A percentile compares a stretch with the other conserved stretches of the same genome.
These are phyloP conservation scores for Moniliophthora roreri DNA, from an alignment of 1,284 basidiomycete genomes.

Conservation along the genomic window DNA sequence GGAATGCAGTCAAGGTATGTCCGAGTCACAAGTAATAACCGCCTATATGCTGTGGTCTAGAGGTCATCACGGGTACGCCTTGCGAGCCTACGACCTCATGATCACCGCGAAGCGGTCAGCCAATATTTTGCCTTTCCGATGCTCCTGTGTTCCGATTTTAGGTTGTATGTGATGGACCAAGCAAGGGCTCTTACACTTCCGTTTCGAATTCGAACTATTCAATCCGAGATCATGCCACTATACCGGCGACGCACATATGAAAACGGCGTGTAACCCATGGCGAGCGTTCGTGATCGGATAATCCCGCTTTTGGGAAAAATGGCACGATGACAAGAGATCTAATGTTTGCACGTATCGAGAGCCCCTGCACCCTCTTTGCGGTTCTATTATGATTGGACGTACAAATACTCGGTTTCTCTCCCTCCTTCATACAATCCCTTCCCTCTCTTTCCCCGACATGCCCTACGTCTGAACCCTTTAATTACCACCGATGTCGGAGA, in stretches of 20 bases:
- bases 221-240: slow-evolving; percentile 3
- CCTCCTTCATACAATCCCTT: slow-evolving; percentile 15
- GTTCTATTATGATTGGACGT: slow-evolving; percentile 11
- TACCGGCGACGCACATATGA: not conserved
- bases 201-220: not conserved
- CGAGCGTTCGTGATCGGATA: slow-evolving; percentile 11
- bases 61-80: too few relatives aligned
- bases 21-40: not conserved
- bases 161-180: too few relatives aligned
- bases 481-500: slow-evolving; percentile 52
- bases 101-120: too few relatives aligned
- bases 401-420: slow-evolving; percentile 13
- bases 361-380: slow-evolving; percentile 4
- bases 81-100: too few relatives aligned
- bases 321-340: slow-evolving; percentile 9
- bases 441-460: slow-evolving; percentile 20
- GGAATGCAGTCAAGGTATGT: not conserved
- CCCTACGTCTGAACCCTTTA: slow-evolving; percentile 7
- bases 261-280: slow-evolving; percentile 9
- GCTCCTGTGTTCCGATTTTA: too few relatives aligned
- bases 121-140: too few relatives aligned
- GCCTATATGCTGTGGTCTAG: not conserved
- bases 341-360: slow-evolving; percentile 13
- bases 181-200: too few relatives aligned
- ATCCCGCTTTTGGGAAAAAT: slow-evolving; percentile 14